Evolutionary conservation across 2,329 filamentous ascomycete genomes (phyloP).

Genomic region (Lachnellula subtilissima): DNA sequence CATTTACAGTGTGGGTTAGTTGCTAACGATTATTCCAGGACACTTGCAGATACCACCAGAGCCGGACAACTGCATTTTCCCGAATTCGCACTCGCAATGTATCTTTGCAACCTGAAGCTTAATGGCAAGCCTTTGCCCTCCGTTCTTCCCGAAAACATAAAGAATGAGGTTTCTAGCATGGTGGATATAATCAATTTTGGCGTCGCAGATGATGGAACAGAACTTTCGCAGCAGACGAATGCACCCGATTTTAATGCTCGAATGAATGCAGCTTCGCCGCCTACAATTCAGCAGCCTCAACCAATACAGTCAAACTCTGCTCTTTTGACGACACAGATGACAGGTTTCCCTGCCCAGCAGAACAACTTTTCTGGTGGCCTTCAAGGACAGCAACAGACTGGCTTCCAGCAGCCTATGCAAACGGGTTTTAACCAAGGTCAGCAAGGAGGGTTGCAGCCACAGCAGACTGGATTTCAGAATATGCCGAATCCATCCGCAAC

Average conservation of each 20-base stretch:
- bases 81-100: conserved; percentile 97
- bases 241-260: conserved; percentile 65
- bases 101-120: conserved; percentile 89
- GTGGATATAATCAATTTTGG: conserved; percentile 98
- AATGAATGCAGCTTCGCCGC: conserved; percentile 44
- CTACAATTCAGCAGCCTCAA: conserved; percentile 63
- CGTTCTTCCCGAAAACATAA: conserved; percentile 74
- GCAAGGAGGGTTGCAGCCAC: conserved; percentile 55
- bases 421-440: conserved; percentile 52
- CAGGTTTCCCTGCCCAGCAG: conserved; percentile 56
- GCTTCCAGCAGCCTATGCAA: conserved; percentile 43
- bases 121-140: conserved; percentile 78
- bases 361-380: conserved; percentile 40
- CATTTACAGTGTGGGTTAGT: conserved; percentile 3
- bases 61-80: conserved; percentile 95
- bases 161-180: conserved; percentile 98
- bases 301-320: conserved; percentile 70
- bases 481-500: conserved; percentile 66
- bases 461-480: conserved; percentile 66
- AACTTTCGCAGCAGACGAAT: conserved; percentile 54
- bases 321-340: conserved; percentile 61
- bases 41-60: conserved; percentile 89
- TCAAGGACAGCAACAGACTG: conserved; percentile 39
- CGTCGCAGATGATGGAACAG: conserved; percentile 65
- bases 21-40: conserved; percentile 49